Evolutionary conservation across 306 rosid species (phyloP).

Genomic region (Potentilla sterilis): DNA sequence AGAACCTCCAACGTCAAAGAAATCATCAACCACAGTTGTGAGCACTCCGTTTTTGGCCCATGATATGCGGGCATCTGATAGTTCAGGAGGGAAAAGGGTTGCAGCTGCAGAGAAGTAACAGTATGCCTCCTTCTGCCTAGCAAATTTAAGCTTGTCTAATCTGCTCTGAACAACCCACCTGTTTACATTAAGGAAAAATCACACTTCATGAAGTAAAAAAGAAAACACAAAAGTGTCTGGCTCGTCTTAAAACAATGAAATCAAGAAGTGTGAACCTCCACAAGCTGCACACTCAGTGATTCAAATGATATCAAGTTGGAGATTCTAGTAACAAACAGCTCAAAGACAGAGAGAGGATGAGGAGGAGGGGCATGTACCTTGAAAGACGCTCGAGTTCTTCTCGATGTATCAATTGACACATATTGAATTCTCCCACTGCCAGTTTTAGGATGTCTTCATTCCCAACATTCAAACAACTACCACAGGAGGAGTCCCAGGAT

Average conservation of each 20-base stretch:
- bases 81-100: constrained; percentile 54
- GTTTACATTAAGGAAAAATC: constrained; percentile 18
- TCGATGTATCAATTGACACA: constrained; percentile 55
- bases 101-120: constrained; percentile 74
- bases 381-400: constrained; percentile 59
- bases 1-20: constrained; percentile 72
- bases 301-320: neutral
- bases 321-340: neutral
- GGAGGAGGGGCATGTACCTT: constrained; percentile 36
- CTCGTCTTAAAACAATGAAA: neutral
- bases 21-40: constrained; percentile 80
- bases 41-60: constrained; percentile 81
- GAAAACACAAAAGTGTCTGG: neutral
- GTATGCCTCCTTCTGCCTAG: constrained; percentile 71
- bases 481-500: neutral
- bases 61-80: constrained; percentile 74
- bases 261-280: neutral
- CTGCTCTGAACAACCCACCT: constrained; percentile 68
- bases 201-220: constrained; percentile 2
- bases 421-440: constrained; percentile 81
- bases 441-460: constrained; percentile 59
- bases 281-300: neutral
- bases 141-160: constrained; percentile 76
- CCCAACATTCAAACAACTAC: constrained; percentile 61
- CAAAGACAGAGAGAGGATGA: constrained; percentile 11